Base-by-base conservation (phyloP, 345 rosid genomes). In the Eutrema yunnanense region DNA sequence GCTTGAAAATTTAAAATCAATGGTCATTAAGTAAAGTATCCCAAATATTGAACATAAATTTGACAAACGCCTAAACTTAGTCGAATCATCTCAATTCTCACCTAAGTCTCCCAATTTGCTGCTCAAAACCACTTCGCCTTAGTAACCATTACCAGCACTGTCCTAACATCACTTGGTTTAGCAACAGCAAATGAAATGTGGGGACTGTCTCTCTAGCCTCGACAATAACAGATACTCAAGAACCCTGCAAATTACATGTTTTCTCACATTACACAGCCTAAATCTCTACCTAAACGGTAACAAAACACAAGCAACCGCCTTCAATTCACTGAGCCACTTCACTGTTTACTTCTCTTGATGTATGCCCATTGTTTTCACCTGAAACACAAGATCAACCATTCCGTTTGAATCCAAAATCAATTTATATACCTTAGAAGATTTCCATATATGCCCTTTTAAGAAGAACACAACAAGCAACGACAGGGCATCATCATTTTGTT, bases 261-360 rank as follows among this genome's bases (percentile, higher is more conserved):
- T 62, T 34, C 36, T 63, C 44, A 66, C 38, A 73, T 57, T 73
- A 73, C 72, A 73, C 52, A 73, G 36, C 43, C 72, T 65, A 73
- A 47, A 64, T 55, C 59, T 65, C 77, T 56, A 73, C 56, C 65
- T 55, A 46, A 55, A 43, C 1, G 27, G 40, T 61, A 22, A 72
- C 46, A 52, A 44, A 68, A 49, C 66, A 47, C 34, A 29, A 73
- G 57, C 32, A 64, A 16, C 44, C 38, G 48, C 57, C 68, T 72
- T 19, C 3, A 50, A 5, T 49, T n/a, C 69, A 19, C n/a, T 5
- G 38, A 50, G 34, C 46, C 54, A 52, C 71, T 73, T 73, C 65
- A 10, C 14, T 10, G 32, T 54, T 54, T 63, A 64, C 41, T 53
- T 63, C 65, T 63, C 56, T 72, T 72, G 26, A 64, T 34, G 63